Evolutionary conservation across 148 eudicot species (phyloP), one percentile per base, ranked within the genome.

Genomic region (Fagopyrum tataricum): DNA sequence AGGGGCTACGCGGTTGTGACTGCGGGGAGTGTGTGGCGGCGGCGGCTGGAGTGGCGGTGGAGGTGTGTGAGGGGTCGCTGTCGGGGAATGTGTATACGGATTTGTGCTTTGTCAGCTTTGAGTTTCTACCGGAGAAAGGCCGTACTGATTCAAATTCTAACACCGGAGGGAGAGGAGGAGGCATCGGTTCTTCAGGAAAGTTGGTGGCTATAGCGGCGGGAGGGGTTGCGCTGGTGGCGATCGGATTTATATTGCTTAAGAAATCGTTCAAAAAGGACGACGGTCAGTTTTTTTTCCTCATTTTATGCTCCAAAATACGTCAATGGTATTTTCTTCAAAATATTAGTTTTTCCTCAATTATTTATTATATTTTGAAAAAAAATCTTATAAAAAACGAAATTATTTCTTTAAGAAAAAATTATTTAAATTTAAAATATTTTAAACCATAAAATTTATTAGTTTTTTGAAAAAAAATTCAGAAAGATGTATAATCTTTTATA

Each of bases 151-250:
- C 67, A 10, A 24, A 59, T 59, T 59, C 67, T 24, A 24, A 59
- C 67, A n/a, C n/a, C n/a, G n/a, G n/a, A n/a, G n/a, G n/a, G n/a
- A n/a, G n/a, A n/a, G n/a, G n/a, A n/a, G 14, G 49, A 21, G 73
- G 73, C 39, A 20, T 70, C 53, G n/a, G 53, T 6, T n/a, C 52
- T 70, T 44, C 53, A 20, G 53, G 73, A 12, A 70, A 44, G 42
- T n/a, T 70, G 53, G 53, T 70, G 73, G 73, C 73, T 0, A 70
- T 70, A 0, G 73, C 55, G 37, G 39, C 39, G 24, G 73, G 73
- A 70, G 73, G 53, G 37, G 39, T 48, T 44, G 73, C 51, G 20
- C 73, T 70, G 14, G 26, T 70, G 48, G 23, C 21, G 15, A 20
- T 70, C 31, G 39, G 15, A 8, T 44, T 42, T 26, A 21, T 70